phyloP scores from a whole-genome alignment of 2,329 filamentous ascomycete genomes.

The Colletotrichum sp. region DNA sequence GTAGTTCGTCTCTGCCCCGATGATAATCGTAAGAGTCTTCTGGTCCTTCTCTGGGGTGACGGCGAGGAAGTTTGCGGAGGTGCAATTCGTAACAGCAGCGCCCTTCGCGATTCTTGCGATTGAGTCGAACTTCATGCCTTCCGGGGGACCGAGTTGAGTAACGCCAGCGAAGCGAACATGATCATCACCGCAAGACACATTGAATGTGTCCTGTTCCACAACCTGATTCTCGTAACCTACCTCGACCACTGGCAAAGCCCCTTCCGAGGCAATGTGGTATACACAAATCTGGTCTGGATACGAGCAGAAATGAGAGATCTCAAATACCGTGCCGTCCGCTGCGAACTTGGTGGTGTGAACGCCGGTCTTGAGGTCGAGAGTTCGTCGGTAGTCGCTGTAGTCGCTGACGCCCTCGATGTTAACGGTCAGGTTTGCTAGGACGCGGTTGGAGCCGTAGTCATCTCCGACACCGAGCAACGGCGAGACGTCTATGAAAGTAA shows the following conservation, averaged over 20 bases:
- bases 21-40: conserved; percentile 38
- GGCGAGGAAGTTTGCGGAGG: conserved; percentile 26
- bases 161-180: conserved; percentile 35
- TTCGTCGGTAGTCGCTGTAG: conserved; percentile 39
- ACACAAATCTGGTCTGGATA: conserved; percentile 41
- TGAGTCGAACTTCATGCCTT: conserved; percentile 49
- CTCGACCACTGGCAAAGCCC: conserved; percentile 40
- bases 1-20: conserved; percentile 53
- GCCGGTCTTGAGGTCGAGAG: conserved; percentile 47
- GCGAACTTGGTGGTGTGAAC: conserved; percentile 38
- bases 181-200: conserved; percentile 33
- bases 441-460: conserved; percentile 50
- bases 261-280: conserved; percentile 25
- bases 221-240: conserved; percentile 47
- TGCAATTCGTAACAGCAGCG: conserved; percentile 21
- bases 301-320: conserved; percentile 35
- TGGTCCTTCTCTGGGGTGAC: conserved; percentile 27
- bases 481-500: conserved; percentile 30
- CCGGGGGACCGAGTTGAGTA: conserved; percentile 41
- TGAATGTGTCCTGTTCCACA: conserved; percentile 28
- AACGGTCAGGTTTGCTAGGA: conserved; percentile 50
- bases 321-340: conserved; percentile 36
- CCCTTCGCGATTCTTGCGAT: conserved; percentile 27
- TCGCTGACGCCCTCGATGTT: conserved; percentile 32
- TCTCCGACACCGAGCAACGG: conserved; percentile 40